phyloP scores from a whole-genome alignment of 257 asterid species.

The Phtheirospermum japonicum region DNA sequence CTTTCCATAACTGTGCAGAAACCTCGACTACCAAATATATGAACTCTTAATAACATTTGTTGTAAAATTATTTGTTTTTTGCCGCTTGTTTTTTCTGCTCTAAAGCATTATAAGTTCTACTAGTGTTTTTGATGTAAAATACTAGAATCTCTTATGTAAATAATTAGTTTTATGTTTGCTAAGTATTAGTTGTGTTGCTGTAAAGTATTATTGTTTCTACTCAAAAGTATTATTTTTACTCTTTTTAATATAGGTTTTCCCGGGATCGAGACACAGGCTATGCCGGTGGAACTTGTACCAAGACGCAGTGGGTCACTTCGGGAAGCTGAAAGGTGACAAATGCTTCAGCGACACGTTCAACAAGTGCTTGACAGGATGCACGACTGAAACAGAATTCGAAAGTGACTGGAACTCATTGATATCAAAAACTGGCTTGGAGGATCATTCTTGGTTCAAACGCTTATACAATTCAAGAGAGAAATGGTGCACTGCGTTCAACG shows the following conservation, averaged over 20 bases:
- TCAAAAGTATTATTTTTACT: neutral
- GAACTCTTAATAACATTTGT: too few relatives aligned
- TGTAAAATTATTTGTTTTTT: too few relatives aligned
- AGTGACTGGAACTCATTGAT: neutral
- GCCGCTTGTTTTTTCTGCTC: too few relatives aligned
- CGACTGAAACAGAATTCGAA: neutral
- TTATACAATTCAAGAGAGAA: neutral
- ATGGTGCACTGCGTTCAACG: conserved; percentile 1
- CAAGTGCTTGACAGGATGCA: conserved; percentile 5
- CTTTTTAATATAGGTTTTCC: conserved; percentile 9
- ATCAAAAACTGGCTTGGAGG: neutral
- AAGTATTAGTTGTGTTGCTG: neutral
- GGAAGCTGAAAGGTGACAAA: neutral
- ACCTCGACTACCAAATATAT: conserved; percentile 79
- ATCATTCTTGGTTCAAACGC: neutral
- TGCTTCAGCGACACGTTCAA: neutral
- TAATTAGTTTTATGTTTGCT: neutral
- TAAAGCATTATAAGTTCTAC: neutral
- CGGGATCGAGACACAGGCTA: neutral
- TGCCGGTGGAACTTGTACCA: conserved; percentile 6
- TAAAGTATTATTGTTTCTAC: neutral
- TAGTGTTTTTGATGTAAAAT: neutral
- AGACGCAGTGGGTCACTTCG: neutral
- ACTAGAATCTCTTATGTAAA: neutral
- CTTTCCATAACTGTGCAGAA: conserved; percentile 86